Conservation (phyloP, 108 stramenopile genomes). For the Fragilaria crotonensis region DNA sequence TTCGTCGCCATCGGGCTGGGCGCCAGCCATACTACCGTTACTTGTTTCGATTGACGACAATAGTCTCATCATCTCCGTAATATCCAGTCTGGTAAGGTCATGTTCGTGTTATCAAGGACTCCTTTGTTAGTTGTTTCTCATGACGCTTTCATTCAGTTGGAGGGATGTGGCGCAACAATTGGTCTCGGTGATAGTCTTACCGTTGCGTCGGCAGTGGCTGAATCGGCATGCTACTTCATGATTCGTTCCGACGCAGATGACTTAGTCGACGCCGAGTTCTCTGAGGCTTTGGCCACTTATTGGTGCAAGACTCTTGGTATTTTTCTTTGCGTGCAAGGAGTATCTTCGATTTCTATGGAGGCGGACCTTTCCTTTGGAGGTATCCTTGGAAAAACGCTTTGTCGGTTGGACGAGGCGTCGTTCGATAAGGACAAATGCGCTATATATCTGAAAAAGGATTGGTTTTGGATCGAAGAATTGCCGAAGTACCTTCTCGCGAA, state of each 20-base stretch:
- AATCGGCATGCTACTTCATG: constrained; percentile 56
- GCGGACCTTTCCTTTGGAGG: too few relatives aligned
- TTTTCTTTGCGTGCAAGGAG: constrained; percentile 11
- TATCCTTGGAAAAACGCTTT: background rate
- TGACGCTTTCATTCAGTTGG: constrained; percentile 26
- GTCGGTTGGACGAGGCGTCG: constrained; percentile 15
- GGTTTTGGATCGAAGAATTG: constrained; percentile 29
- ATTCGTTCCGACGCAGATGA: constrained; percentile 16
- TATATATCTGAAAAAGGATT: constrained; percentile 17
- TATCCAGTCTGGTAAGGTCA: background rate
- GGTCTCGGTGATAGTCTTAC: constrained; percentile 35
- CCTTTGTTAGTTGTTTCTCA: background rate
- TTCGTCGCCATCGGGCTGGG: constrained; percentile 43
- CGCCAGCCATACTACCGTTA: constrained; percentile 63
- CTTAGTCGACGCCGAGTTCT: background rate
- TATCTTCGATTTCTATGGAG: background rate
- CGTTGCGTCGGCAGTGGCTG: constrained; percentile 54
- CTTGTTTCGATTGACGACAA: constrained; percentile 33
- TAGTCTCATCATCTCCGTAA: background rate
- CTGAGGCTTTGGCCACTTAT: constrained; percentile 12
- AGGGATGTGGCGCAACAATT: constrained; percentile 43
- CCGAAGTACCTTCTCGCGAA: background rate
- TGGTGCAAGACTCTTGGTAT: constrained; percentile 18
- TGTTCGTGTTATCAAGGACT: background rate
- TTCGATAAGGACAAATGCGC: constrained; percentile 5